These are phyloP conservation scores for Venturia aucupariae DNA, from an alignment of 2,329 filamentous ascomycete species.

Conservation along the genomic window DNA sequence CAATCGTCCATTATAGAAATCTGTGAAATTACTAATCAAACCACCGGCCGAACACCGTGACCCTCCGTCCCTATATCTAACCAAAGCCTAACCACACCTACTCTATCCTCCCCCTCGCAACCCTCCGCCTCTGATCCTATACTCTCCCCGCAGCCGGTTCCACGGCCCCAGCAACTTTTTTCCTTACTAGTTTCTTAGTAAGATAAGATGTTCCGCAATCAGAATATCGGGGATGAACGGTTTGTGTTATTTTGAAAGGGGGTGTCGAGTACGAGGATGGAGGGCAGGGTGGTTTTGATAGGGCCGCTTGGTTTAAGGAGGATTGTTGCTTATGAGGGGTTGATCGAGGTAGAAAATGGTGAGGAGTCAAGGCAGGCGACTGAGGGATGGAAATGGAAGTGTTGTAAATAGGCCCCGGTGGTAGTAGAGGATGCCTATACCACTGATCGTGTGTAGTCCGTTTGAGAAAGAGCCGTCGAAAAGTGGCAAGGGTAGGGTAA, in stretches of 20 bases:
- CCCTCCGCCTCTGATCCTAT: not conserved
- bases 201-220: not conserved
- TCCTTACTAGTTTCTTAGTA: not conserved
- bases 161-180: not conserved
- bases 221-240: not conserved
- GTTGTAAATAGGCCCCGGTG: too few relatives aligned
- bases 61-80: conserved; percentile 1
- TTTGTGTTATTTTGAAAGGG: not conserved
- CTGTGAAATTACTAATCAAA: not conserved
- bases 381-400: not conserved
- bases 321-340: not conserved
- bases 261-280: not conserved
- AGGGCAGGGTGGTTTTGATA: not conserved
- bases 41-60: not conserved
- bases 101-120: not conserved
- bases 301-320: not conserved
- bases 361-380: conserved; percentile 6
- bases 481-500: not conserved
- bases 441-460: not conserved
- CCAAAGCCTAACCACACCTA: not conserved
- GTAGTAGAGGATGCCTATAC: too few relatives aligned
- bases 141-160: not conserved
- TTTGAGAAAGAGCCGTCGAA: conserved; percentile 6
- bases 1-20: not conserved
- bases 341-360: not conserved